A percentile compares a stretch with the other conserved stretches of the same genome.
phyloP scores from a whole-genome alignment of 805 yeast species.

The Hanseniaspora singularis region DNA sequence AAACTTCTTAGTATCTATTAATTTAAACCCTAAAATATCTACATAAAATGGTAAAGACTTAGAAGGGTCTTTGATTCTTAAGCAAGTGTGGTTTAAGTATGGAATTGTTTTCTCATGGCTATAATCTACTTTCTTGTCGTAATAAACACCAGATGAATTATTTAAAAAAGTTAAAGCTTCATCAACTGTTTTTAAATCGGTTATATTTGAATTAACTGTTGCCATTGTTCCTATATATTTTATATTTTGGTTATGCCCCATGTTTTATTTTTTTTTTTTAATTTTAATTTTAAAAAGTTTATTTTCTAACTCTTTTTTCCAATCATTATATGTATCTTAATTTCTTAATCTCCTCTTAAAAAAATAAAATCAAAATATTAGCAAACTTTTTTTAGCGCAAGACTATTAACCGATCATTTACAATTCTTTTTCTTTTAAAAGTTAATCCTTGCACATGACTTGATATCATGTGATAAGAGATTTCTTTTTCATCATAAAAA shows the following conservation, averaged over 20 bases:
- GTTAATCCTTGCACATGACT: too few relatives aligned
- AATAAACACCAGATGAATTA: neutral
- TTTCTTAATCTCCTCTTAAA: too few relatives aligned
- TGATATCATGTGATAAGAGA: too few relatives aligned
- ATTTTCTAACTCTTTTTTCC: too few relatives aligned
- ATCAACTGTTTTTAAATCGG: neutral
- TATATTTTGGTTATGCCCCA: neutral
- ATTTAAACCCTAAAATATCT: conserved; percentile 60
- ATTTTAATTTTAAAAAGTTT: too few relatives aligned
- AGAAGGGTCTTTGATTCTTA: conserved; percentile 74
- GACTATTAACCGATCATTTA: too few relatives aligned
- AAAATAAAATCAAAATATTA: too few relatives aligned
- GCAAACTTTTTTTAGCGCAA: too few relatives aligned
- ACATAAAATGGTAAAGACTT: conserved; percentile 61
- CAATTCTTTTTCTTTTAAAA: too few relatives aligned
- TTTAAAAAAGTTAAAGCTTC: neutral
- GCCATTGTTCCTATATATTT: neutral
- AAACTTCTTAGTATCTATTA: conserved; percentile 40
- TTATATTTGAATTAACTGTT: neutral
- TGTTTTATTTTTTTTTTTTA: neutral
- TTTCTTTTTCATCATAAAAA: too few relatives aligned
- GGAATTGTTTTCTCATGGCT: neutral
- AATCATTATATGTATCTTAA: too few relatives aligned
- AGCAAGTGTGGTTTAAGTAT: conserved; percentile 52
- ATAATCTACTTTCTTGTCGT: neutral